Conservation (phyloP, 768 basidiomycete genomes). For the Nevesoporus exiguus region DNA sequence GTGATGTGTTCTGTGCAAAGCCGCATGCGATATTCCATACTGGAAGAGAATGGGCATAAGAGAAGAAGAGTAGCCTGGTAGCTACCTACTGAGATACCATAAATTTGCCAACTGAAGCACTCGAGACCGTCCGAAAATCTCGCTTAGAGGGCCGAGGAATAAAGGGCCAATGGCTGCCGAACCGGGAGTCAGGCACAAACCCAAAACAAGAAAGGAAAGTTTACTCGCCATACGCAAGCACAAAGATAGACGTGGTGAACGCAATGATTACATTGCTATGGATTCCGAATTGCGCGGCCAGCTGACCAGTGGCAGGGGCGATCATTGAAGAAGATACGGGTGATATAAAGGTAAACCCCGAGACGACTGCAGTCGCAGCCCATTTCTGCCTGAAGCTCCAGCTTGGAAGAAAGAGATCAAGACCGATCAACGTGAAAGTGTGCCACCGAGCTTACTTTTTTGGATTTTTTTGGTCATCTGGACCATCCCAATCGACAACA, state of each 20-base stretch:
- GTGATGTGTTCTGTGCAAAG: slow-evolving; percentile 54
- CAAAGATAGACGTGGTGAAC: slow-evolving; percentile 58
- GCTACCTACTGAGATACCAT: slow-evolving; percentile 55
- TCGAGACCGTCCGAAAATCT: slow-evolving; percentile 63
- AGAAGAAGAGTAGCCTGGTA: background rate
- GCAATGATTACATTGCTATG: slow-evolving; percentile 46
- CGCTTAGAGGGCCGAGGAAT: slow-evolving; percentile 59
- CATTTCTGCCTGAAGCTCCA: slow-evolving; percentile 61
- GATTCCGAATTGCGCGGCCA: slow-evolving; percentile 54
- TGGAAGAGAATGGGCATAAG: slow-evolving; percentile 19
- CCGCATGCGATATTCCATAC: slow-evolving; percentile 65
- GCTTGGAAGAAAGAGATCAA: slow-evolving; percentile 30
- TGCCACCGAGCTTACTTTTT: background rate
- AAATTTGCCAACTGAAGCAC: slow-evolving; percentile 64
- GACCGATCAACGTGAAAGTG: background rate
- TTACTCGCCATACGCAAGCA: slow-evolving; percentile 57
- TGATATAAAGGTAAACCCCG: slow-evolving; percentile 64
- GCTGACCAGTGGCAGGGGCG: slow-evolving; percentile 54
- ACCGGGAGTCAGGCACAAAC: background rate
- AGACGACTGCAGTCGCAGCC: slow-evolving; percentile 60
- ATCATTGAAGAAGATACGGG: slow-evolving; percentile 75
- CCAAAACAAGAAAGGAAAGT: background rate
- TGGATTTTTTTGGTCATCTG: background rate
- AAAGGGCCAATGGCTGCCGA: slow-evolving; percentile 30
- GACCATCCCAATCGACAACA: background rate